phyloP scores from a whole-genome alignment of 441 rosid species.

The Croton setiger region DNA sequence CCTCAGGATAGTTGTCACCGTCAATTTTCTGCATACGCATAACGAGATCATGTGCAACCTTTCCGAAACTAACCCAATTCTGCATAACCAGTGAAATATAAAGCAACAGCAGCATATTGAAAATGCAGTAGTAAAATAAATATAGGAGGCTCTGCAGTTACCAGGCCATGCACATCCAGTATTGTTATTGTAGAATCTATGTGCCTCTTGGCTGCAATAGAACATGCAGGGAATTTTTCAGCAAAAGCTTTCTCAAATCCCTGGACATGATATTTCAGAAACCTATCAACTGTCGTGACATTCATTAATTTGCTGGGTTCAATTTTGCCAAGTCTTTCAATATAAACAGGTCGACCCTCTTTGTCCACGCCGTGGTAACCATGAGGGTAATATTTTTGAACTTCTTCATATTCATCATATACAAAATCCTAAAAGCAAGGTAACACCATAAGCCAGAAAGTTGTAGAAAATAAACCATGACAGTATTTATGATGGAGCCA shows the following conservation, averaged over 20 bases:
- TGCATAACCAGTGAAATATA: slow-evolving; percentile 34
- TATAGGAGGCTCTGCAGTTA: slow-evolving; percentile 22
- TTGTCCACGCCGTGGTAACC: slow-evolving; percentile 96
- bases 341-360: slow-evolving; percentile 82
- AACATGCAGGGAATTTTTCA: slow-evolving; percentile 91
- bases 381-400: slow-evolving; percentile 77
- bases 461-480: background rate
- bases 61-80: slow-evolving; percentile 83
- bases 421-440: slow-evolving; percentile 67
- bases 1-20: slow-evolving; percentile 98
- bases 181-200: slow-evolving; percentile 70
- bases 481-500: too few species aligned
- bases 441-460: slow-evolving; percentile 12
- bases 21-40: slow-evolving; percentile 94
- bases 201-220: slow-evolving; percentile 80
- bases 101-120: slow-evolving; percentile 12
- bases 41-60: slow-evolving; percentile 80
- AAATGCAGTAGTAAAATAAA: slow-evolving; percentile 13
- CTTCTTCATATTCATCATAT: slow-evolving; percentile 71
- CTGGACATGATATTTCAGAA: slow-evolving; percentile 83
- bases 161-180: slow-evolving; percentile 87
- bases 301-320: slow-evolving; percentile 72
- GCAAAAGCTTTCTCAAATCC: slow-evolving; percentile 84
- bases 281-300: slow-evolving; percentile 74
- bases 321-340: slow-evolving; percentile 75